Base-by-base conservation (phyloP, 2,329 filamentous ascomycete species). In the Cercospora sesami region DNA sequence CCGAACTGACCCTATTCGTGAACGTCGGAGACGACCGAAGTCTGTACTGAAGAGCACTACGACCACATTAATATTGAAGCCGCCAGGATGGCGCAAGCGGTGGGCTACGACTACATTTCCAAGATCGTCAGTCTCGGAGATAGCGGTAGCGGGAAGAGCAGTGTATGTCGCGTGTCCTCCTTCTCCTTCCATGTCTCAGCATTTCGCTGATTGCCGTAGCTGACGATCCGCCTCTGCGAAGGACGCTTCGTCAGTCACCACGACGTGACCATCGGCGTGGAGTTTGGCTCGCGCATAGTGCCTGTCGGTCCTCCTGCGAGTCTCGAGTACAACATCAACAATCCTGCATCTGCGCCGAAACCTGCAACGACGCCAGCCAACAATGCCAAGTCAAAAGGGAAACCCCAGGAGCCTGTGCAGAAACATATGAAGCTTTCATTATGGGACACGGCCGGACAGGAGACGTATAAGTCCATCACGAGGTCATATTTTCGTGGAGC, bases 61-160 rank as follows among this genome's bases (percentile, higher is more conserved):
- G 26, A 33, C 12, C 28, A 21, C 39, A n/a, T n/a, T n/a, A 4
- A 26, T 5, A 26, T 23, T 42, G 36, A 30, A 53, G 39, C 30
- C 60, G 39, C 42, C 53, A 31, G 21, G 53, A 72, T 72, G 70
- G 70, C 70, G 65, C 66, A 70, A 60, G 21, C 65, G 31, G 86
- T 89, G 77, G 90, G 93, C 81, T 98, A 94, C 94, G 93, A 98
- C 84, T 98, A 96, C 84, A 99, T 98, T 79, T 94, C 94, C 80
- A 99, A 99, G 83, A 92, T 99, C 76, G 94, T 98, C 78, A 96
- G 93, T 83, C 93, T 99, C 77, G 95, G 95, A 80, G 95, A 98
- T 83, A 95, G 91, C 57, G 95, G 94, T 79, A 96, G 93, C 78
- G 95, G 95, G 77, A 99, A 99, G 85, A 96, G 93, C 66, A 88